Conservation (phyloP, 768 basidiomycete species). For the Termitomyces sp. region DNA sequence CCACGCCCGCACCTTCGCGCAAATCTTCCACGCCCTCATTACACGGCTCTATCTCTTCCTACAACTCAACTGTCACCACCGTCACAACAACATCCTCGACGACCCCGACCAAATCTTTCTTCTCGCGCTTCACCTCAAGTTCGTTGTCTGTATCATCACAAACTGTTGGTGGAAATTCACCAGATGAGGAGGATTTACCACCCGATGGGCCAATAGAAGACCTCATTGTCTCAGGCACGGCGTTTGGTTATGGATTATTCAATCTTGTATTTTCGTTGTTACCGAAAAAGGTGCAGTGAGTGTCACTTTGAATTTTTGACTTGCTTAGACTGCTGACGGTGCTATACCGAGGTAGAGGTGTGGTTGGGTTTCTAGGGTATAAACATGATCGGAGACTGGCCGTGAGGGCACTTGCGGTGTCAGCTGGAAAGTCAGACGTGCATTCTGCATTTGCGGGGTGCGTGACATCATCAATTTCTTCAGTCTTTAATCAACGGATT, state of each 20-base stretch:
- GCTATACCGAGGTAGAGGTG: conserved; percentile 32
- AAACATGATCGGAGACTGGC: conserved; percentile 67
- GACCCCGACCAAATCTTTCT: conserved; percentile 22
- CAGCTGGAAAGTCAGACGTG: conserved; percentile 62
- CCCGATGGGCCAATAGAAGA: conserved; percentile 64
- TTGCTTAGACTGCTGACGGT: neutral
- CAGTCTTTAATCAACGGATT: neutral
- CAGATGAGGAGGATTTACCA: conserved; percentile 3
- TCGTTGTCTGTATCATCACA: conserved; percentile 16
- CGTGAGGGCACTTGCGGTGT: conserved; percentile 61
- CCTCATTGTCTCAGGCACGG: conserved; percentile 67
- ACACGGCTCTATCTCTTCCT: conserved; percentile 14
- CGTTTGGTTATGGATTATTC: conserved; percentile 74
- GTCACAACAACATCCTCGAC: conserved; percentile 12
- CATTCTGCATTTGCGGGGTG: conserved; percentile 77
- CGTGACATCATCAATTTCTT: conserved; percentile 17
- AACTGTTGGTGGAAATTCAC: neutral
- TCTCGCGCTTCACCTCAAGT: conserved; percentile 31
- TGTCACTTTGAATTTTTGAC: neutral
- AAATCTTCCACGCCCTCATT: conserved; percentile 22
- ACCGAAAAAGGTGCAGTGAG: conserved; percentile 66
- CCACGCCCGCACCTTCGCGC: conserved; percentile 29
- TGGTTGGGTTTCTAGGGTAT: conserved; percentile 76
- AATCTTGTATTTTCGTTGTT: conserved; percentile 76
- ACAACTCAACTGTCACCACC: conserved; percentile 9